Conservation (phyloP, 2,329 filamentous ascomycete genomes). For the Fusarium caatingaense region DNA sequence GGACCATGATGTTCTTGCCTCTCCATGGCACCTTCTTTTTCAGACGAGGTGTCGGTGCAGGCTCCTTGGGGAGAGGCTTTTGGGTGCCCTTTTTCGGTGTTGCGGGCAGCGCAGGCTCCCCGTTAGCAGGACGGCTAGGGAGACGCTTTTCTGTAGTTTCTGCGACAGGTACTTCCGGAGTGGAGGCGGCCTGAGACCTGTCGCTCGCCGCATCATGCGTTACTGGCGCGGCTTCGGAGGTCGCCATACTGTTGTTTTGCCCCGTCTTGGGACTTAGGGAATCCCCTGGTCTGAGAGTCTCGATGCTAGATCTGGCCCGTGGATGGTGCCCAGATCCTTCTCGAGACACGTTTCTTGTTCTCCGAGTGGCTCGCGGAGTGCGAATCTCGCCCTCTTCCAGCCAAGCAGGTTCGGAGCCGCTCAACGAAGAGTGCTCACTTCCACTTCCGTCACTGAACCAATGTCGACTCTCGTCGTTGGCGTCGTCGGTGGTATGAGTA, state of each 20-base stretch:
- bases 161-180: constrained; percentile 43
- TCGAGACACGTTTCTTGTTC: constrained; percentile 42
- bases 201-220: constrained; percentile 45
- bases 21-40: constrained; percentile 82
- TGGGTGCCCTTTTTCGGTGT: constrained; percentile 53
- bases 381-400: constrained; percentile 60
- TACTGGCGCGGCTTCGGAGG: constrained; percentile 46
- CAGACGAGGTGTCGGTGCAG: constrained; percentile 63
- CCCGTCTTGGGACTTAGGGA: constrained; percentile 44
- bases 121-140: constrained; percentile 45
- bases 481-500: constrained; percentile 79
- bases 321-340: constrained; percentile 55
- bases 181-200: constrained; percentile 44
- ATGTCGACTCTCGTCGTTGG: constrained; percentile 74
- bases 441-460: constrained; percentile 82
- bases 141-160: constrained; percentile 41
- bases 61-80: constrained; percentile 54
- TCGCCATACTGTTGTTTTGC: constrained; percentile 50
- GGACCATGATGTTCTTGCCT: constrained; percentile 78
- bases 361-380: constrained; percentile 59
- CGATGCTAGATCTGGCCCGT: constrained; percentile 64
- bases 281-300: constrained; percentile 61
- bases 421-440: constrained; percentile 81
- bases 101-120: constrained; percentile 46
- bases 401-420: constrained; percentile 70